Evolutionary conservation across 768 basidiomycete species (phyloP).

Genomic region (Antrodiella citrinella): DNA sequence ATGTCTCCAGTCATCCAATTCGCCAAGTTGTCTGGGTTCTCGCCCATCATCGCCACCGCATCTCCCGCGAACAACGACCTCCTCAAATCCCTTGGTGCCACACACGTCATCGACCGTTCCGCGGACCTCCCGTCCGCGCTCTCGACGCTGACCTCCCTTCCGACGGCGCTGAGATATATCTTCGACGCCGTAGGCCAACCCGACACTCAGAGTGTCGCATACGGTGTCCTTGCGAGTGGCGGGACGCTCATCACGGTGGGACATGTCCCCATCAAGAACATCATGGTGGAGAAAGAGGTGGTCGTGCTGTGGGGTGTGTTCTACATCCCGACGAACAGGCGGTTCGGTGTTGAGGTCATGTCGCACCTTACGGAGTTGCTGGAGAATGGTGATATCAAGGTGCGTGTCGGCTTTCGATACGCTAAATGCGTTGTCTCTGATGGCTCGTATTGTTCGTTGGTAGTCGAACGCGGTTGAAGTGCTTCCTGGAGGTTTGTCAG

Average conservation of each 20-base stretch:
- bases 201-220: constrained; percentile 19
- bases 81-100: constrained; percentile 9
- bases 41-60: constrained; percentile 11
- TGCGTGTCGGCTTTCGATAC: constrained; percentile 4
- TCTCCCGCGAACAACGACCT: constrained; percentile 5
- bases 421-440: neutral
- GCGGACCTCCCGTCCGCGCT: constrained; percentile 2
- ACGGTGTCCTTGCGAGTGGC: constrained; percentile 16
- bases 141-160: neutral
- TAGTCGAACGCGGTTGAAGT: neutral
- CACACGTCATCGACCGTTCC: constrained; percentile 10
- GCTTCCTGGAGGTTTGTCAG: neutral
- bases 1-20: constrained; percentile 9
- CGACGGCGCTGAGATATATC: constrained; percentile 14
- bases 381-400: constrained; percentile 17
- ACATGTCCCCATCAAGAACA: constrained; percentile 5
- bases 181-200: constrained; percentile 18
- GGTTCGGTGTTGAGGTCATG: neutral
- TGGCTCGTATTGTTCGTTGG: neutral
- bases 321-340: constrained; percentile 2
- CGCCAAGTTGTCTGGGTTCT: constrained; percentile 11
- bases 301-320: constrained; percentile 31
- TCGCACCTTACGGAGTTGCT: constrained; percentile 13
- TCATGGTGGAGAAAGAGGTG: constrained; percentile 24
- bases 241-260: constrained; percentile 14